A percentile compares a stretch with the other conserved stretches of the same genome.
Evolutionary conservation across 129 eudicot species (phyloP).

Genomic region (Apium graveolens): DNA sequence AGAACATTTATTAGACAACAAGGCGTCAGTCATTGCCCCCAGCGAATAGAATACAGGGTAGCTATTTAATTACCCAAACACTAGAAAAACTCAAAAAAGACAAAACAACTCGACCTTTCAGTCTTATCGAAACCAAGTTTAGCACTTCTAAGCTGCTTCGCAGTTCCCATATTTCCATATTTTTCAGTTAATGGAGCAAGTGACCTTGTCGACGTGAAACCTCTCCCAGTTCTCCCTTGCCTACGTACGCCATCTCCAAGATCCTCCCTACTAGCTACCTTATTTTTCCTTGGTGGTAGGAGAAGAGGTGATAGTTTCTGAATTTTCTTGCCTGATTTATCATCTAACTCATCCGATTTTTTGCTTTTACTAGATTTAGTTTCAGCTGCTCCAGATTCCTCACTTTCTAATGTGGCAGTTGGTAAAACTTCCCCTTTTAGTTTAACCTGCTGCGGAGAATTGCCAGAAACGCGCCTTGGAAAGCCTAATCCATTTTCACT

Average conservation of each 20-base stretch:
- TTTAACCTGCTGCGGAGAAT: conserved; percentile 58
- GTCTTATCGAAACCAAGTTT: conserved; percentile 58
- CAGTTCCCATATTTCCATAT: conserved; percentile 61
- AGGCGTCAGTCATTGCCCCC: neutral
- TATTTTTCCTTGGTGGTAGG: conserved; percentile 56
- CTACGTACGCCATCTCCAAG: conserved; percentile 61
- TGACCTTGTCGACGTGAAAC: conserved; percentile 51
- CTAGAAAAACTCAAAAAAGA: neutral
- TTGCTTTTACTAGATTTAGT: conserved; percentile 51
- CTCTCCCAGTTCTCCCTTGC: conserved; percentile 73
- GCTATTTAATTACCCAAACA: conserved; percentile 4
- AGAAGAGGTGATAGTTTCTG: conserved; percentile 57
- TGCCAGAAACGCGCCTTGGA: conserved; percentile 36
- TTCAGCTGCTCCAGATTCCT: conserved; percentile 83
- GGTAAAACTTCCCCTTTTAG: conserved; percentile 44
- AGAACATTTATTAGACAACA: conserved; percentile 1
- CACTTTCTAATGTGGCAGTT: conserved; percentile 59
- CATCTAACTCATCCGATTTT: conserved; percentile 49
- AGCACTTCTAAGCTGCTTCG: conserved; percentile 77
- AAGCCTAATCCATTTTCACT: conserved; percentile 42
- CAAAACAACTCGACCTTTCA: conserved; percentile 42
- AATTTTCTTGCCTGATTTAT: conserved; percentile 46
- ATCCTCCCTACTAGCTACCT: conserved; percentile 46
- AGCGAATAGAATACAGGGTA: neutral
- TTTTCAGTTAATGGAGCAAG: conserved; percentile 44